Base-by-base conservation (phyloP, 2,329 filamentous ascomycete genomes). In the Xylaria hypoxylon region DNA sequence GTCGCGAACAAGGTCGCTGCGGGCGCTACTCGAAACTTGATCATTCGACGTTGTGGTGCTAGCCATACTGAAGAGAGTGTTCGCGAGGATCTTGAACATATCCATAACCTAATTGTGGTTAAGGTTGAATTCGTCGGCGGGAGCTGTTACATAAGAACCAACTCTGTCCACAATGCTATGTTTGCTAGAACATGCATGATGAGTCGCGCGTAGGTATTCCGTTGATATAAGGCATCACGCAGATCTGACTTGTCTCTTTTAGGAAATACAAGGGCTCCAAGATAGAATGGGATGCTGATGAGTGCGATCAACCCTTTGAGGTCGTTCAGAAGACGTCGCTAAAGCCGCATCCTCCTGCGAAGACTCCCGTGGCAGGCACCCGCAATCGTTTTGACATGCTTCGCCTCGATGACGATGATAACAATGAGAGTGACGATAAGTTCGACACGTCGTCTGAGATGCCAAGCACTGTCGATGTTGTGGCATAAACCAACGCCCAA, bases 121-220 rank as follows among this genome's bases (percentile, higher is more conserved):
- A 86, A 86, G 48, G 80, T 96, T 50, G 79, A 80, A 7, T 90
- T 92, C 76, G 78, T 79, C 2, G 81, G 83, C 19, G 83, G 83
- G 3, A 86, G 89, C 76, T 90, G 86, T 65, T 87, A 87, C 76
- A 88, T 96, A 70, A 89, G 87, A 62, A 92, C 90, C 7, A 96
- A 94, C 77, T 93, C 92, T 0, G 85, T 96, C 10, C 86, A 90
- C 73, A 90, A 91, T 68, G 91, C 92, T 11, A 84, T 93, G 59
- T 92, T 90, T 78, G 92, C 92, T 8, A 86, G 88, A 19, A 92
- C 87, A 10, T 96, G 92, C 80, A 92, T 96, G 90, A 89, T 91
- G 86, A 88, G 85, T 69, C 81, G 84, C 60, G 69, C 71, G 85
- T 87, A 76, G 75, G 84, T 79, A 6, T 48, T 24, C 17, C 22